These are phyloP conservation scores for Zhuliangozyma parablackwelliae DNA, from an alignment of 1,139 yeast genomes.

Conservation along the genomic window DNA sequence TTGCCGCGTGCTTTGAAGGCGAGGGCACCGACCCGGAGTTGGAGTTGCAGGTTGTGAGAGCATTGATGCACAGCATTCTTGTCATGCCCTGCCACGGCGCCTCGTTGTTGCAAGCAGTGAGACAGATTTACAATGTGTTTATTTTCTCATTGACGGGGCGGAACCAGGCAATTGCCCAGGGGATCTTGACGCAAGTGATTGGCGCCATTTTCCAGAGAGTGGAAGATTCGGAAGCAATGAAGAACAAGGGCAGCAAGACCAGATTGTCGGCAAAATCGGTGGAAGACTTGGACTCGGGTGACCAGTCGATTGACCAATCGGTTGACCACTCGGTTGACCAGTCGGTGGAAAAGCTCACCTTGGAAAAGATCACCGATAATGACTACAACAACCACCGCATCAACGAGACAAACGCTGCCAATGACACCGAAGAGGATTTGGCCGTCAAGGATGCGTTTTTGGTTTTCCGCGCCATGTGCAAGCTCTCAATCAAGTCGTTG, in stretches of 20 bases:
- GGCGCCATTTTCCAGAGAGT: constrained; percentile 81
- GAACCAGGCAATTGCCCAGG: constrained; percentile 94
- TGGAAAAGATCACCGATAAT: constrained; percentile 49
- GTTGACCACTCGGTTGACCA: constrained; percentile 10
- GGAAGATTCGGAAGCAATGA: constrained; percentile 23
- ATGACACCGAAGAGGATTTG: constrained; percentile 54
- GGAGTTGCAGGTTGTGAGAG: constrained; percentile 89
- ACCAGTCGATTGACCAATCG: background rate
- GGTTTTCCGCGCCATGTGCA: constrained; percentile 91
- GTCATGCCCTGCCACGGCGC: constrained; percentile 89
- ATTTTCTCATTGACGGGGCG: constrained; percentile 75
- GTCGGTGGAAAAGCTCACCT: constrained; percentile 41
- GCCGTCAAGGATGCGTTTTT: constrained; percentile 87
- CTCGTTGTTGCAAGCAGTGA: constrained; percentile 78
- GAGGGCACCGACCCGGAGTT: constrained; percentile 87
- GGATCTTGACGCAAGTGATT: constrained; percentile 86
- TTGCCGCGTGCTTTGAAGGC: constrained; percentile 82
- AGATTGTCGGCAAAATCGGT: constrained; percentile 15
- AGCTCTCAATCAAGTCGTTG: constrained; percentile 73
- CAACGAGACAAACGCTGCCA: constrained; percentile 44
- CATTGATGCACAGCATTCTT: constrained; percentile 81
- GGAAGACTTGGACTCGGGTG: constrained; percentile 8
- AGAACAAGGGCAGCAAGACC: constrained; percentile 13
- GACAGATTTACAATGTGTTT: constrained; percentile 90
- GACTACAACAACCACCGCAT: constrained; percentile 45